Conservation (phyloP, 2,329 filamentous ascomycete species). For the Epichloe hybrida region DNA sequence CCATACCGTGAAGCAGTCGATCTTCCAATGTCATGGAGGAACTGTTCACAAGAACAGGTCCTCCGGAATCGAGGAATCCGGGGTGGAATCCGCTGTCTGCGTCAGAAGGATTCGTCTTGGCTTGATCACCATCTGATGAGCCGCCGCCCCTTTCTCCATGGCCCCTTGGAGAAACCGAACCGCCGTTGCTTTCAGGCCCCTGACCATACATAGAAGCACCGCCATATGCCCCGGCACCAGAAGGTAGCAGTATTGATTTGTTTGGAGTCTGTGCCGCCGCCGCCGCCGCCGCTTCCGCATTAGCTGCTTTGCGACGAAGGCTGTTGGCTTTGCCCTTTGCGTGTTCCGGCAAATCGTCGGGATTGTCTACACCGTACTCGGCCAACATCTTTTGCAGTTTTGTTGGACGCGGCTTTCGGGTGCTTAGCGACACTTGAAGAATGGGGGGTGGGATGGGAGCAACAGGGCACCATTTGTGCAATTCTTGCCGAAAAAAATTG, state of each 20-base stretch:
- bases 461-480: conserved; percentile 90
- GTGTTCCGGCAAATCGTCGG: conserved; percentile 76
- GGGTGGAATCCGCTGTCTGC: conserved; percentile 28
- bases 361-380: conserved; percentile 76
- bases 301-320: conserved; percentile 56
- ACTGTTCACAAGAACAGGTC: conserved; percentile 27
- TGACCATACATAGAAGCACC: conserved; percentile 14
- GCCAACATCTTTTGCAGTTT: conserved; percentile 93
- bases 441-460: conserved; percentile 82
- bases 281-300: conserved; percentile 37
- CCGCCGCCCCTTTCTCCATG: background rate
- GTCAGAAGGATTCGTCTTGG: conserved; percentile 26
- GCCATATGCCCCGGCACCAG: conserved; percentile 11
- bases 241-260: conserved; percentile 11
- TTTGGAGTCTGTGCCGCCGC: conserved; percentile 13
- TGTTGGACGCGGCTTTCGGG: conserved; percentile 86
- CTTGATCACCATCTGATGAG: conserved; percentile 9
- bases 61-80: conserved; percentile 28
- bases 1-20: conserved; percentile 32
- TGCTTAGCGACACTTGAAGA: conserved; percentile 76
- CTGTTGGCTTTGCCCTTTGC: conserved; percentile 66
- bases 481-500: conserved; percentile 93
- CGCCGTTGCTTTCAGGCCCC: conserved; percentile 5
- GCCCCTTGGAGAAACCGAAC: conserved; percentile 4
- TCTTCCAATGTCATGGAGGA: conserved; percentile 34